Evolutionary conservation across 768 basidiomycete genomes (phyloP).

Genomic region (Ramaria sp.): DNA sequence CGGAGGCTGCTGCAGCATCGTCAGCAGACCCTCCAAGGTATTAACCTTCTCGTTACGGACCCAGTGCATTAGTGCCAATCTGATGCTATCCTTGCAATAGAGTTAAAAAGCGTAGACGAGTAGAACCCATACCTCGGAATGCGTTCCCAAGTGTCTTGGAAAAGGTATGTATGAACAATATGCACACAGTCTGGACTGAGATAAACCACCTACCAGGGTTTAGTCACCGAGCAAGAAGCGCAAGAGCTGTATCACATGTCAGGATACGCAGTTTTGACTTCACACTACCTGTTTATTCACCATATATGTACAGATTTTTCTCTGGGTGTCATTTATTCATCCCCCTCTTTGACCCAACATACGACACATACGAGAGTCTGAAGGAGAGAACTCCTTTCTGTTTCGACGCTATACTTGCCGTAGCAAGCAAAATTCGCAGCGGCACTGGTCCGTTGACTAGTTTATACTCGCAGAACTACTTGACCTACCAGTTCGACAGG

Average conservation of each 20-base stretch:
- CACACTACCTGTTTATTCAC: neutral
- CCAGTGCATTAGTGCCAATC: slow-evolving; percentile 7
- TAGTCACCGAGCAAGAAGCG: slow-evolving; percentile 79
- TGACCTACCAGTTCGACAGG: slow-evolving; percentile 8
- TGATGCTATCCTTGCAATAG: slow-evolving; percentile 18
- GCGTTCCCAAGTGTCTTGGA: slow-evolving; percentile 85
- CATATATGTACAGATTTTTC: slow-evolving; percentile 60
- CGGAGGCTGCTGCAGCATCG: slow-evolving; percentile 79
- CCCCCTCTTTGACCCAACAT: slow-evolving; percentile 84
- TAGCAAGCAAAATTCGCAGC: slow-evolving; percentile 85
- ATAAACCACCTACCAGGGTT: slow-evolving; percentile 38
- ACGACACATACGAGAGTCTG: slow-evolving; percentile 88
- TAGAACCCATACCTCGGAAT: slow-evolving; percentile 73
- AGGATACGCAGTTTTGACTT: slow-evolving; percentile 18
- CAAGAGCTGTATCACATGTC: slow-evolving; percentile 88
- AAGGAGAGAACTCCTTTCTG: slow-evolving; percentile 94
- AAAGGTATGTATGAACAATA: slow-evolving; percentile 37
- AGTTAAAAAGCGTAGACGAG: slow-evolving; percentile 76
- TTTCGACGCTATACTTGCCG: slow-evolving; percentile 85
- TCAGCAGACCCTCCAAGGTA: slow-evolving; percentile 56
- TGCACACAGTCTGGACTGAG: neutral
- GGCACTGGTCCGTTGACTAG: slow-evolving; percentile 46
- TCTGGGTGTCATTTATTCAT: slow-evolving; percentile 95
- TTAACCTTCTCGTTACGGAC: neutral
- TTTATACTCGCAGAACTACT: neutral